These are phyloP conservation scores for Raffaelea albimanens DNA, from an alignment of 2,329 filamentous ascomycete species.

Conservation along the genomic window DNA sequence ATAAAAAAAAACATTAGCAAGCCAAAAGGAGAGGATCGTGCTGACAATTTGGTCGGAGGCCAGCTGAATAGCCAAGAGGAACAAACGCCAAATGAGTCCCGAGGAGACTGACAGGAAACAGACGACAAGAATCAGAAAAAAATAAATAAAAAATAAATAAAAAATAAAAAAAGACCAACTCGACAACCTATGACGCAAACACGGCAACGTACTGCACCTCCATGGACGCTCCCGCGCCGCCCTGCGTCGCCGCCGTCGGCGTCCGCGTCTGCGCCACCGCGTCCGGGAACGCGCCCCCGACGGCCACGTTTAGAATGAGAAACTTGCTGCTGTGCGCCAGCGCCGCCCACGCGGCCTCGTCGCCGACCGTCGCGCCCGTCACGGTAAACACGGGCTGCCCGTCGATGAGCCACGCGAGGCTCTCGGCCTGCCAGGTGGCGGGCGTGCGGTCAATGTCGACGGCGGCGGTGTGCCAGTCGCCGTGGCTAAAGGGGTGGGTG, in stretches of 20 bases:
- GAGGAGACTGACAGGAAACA: neutral
- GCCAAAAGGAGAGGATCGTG: no score
- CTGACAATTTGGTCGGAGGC: no score
- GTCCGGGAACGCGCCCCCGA: conserved; percentile 36
- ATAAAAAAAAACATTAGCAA: no score
- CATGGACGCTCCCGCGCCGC: conserved; percentile 38
- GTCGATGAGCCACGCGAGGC: conserved; percentile 41
- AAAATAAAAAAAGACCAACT: neutral
- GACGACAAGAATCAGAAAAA: neutral
- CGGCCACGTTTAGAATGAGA: conserved; percentile 45
- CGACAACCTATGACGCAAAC: conserved; percentile 20
- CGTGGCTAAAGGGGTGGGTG: conserved; percentile 15
- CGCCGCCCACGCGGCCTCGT: conserved; percentile 36
- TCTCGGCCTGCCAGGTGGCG: conserved; percentile 28
- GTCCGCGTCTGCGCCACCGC: conserved; percentile 19
- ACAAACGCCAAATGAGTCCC: no score
- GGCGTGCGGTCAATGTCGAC: conserved; percentile 39
- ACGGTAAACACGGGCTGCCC: conserved; percentile 33
- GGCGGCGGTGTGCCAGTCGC: conserved; percentile 35
- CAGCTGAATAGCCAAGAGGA: no score
- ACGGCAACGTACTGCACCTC: conserved; percentile 42
- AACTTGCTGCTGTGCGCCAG: conserved; percentile 41
- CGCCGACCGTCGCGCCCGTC: conserved; percentile 32
- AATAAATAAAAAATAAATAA: neutral
- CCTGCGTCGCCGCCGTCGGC: conserved; percentile 35